phyloP scores from a whole-genome alignment of 805 yeast genomes.

The Allodekkera sacchari region DNA sequence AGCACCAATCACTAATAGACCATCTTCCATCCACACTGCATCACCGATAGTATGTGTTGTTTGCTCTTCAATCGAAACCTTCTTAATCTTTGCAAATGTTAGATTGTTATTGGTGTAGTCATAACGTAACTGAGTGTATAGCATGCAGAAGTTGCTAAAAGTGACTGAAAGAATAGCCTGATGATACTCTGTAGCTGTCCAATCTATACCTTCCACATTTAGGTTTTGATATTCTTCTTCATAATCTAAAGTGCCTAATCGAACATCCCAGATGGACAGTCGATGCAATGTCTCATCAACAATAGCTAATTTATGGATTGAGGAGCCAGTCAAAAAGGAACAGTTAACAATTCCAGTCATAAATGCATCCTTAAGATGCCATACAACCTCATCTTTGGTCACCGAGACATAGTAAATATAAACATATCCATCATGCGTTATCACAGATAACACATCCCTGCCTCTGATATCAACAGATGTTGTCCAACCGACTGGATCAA shows the following conservation, averaged over 20 bases:
- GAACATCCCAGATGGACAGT: slow-evolving; percentile 75
- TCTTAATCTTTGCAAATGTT: slow-evolving; percentile 67
- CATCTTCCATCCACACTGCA: slow-evolving; percentile 77
- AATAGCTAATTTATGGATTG: slow-evolving; percentile 67
- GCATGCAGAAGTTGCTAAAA: slow-evolving; percentile 49
- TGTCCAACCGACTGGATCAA: slow-evolving; percentile 61
- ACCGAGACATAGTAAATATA: slow-evolving; percentile 36
- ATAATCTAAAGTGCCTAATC: slow-evolving; percentile 59
- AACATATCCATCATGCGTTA: slow-evolving; percentile 44
- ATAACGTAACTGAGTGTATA: slow-evolving; percentile 77
- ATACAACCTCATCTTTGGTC: slow-evolving; percentile 27
- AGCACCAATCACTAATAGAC: slow-evolving; percentile 71
- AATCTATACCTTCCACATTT: slow-evolving; percentile 65
- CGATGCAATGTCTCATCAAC: slow-evolving; percentile 44
- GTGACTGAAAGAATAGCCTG: slow-evolving; percentile 79
- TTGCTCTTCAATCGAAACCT: slow-evolving; percentile 58
- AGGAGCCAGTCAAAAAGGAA: slow-evolving; percentile 59
- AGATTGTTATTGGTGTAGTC: slow-evolving; percentile 82
- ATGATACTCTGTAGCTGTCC: slow-evolving; percentile 65
- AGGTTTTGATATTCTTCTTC: slow-evolving; percentile 31
- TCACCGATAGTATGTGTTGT: slow-evolving; percentile 85
- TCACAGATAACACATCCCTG: slow-evolving; percentile 48
- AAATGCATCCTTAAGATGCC: slow-evolving; percentile 45
- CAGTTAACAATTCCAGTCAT: slow-evolving; percentile 49
- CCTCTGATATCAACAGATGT: slow-evolving; percentile 21